These are phyloP conservation scores for Dryas octopetala DNA, from an alignment of 306 rosid species.

Conservation along the genomic window DNA sequence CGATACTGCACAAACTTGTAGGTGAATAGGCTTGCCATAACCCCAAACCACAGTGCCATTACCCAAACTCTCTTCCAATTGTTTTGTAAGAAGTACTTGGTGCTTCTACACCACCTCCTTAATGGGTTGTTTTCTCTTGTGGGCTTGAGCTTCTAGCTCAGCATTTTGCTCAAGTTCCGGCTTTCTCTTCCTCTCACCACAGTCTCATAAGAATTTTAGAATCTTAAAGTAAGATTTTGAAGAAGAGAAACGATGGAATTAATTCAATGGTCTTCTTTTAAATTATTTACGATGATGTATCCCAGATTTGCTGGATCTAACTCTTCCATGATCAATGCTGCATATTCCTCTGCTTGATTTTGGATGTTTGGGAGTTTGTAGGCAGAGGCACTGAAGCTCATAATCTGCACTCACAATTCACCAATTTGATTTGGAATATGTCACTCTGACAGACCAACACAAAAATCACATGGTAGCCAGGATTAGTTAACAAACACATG, in stretches of 20 bases:
- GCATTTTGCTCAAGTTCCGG: slow-evolving; percentile 48
- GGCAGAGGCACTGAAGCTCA: slow-evolving; percentile 62
- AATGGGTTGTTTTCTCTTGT: slow-evolving; percentile 35
- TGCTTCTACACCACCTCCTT: slow-evolving; percentile 29
- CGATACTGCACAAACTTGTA: slow-evolving; percentile 50
- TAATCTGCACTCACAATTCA: slow-evolving; percentile 37
- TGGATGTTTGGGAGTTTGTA: slow-evolving; percentile 62
- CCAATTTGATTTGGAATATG: neutral
- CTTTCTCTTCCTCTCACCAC: slow-evolving; percentile 47
- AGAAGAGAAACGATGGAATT: too few species aligned
- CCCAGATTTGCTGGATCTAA: slow-evolving; percentile 59
- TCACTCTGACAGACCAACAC: neutral
- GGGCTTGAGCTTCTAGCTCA: slow-evolving; percentile 55
- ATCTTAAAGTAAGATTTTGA: neutral
- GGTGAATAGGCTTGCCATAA: slow-evolving; percentile 40
- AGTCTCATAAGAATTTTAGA: slow-evolving; percentile 6
- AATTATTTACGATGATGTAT: slow-evolving; percentile 47
- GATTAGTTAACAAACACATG: neutral
- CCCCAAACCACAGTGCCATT: slow-evolving; percentile 49
- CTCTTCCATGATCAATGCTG: slow-evolving; percentile 77
- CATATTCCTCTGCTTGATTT: slow-evolving; percentile 67
- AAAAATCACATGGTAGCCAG: slow-evolving; percentile 3
- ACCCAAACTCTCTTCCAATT: slow-evolving; percentile 67
- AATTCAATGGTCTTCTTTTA: slow-evolving; percentile 2
- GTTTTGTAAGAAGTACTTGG: slow-evolving; percentile 52